Base-by-base conservation (phyloP, 2,329 filamentous ascomycete species). In the Colletotrichum scovillei region DNA sequence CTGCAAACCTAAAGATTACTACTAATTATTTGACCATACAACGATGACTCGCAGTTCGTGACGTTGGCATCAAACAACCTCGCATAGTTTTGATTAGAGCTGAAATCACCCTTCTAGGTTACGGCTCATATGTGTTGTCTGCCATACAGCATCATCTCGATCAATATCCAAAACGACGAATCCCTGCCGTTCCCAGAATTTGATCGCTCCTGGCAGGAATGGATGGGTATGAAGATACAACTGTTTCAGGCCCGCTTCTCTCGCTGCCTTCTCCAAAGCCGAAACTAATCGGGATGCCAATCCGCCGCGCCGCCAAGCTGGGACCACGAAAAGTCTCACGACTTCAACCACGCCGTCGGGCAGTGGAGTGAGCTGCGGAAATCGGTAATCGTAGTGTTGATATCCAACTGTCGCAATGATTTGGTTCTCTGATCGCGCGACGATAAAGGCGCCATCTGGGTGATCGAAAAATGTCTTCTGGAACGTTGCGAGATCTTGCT, bases 181-280 rank as follows among this genome's bases (percentile, higher is more conserved):
- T 0, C 76, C 76, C 16, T 79, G 76, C 1, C 72, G 57, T 32
- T 79, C 70, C 79, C 79, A 80, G 5, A 80, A 80, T 1, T 46
- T 38, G 4, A 78, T 74, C 1, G 79, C 79, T 1, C 78, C 74
- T 0, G 76, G 77, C 1, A 80, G n/a, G 12, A 80, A 80, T 0
- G 78, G 78, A 32, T 80, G 79, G 1, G 79, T 80, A n/a, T 80
- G 79, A 1, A 80, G 72, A 58, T 80, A 80, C 3, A 80, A 67
- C 2, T 69, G 64, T 19, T 77, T 46, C 9, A 80, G 63, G 24
- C 76, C 75, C 2, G 70, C 68, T 1, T 62, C 24, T 14, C 49
- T 30, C 1, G 79, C 78, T 0, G 63, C 63, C 4, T 75, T 58
- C 22, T 76, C 52, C 30, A 81, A 19, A 5, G 55, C 52, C 5